Conservation (phyloP, 225 moss, liverwort and hornwort genomes). For the Polytrichum formosum region DNA sequence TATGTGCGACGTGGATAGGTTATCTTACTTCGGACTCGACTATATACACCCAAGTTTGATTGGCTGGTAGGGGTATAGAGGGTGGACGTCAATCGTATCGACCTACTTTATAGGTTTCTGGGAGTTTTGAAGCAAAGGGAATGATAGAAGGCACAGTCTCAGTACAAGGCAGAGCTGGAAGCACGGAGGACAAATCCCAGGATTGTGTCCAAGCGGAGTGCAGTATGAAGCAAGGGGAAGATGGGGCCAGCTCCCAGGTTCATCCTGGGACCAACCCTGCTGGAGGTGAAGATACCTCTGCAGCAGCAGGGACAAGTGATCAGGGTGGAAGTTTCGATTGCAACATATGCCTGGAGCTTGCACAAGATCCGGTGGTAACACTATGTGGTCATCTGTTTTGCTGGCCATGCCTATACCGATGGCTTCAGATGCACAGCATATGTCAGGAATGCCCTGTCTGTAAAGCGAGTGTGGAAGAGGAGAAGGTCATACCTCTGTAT, state of each 20-base stretch:
- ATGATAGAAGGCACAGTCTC: constrained; percentile 33
- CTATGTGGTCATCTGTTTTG: constrained; percentile 95
- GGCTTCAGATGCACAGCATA: constrained; percentile 96
- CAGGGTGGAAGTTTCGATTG: constrained; percentile 98
- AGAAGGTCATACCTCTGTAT: constrained; percentile 94
- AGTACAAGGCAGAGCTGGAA: constrained; percentile 18
- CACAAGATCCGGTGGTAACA: constrained; percentile 94
- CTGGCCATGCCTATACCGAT: constrained; percentile 97
- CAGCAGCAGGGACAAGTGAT: constrained; percentile 56
- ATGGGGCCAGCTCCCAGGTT: constrained; percentile 68
- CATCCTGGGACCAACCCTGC: constrained; percentile 48
- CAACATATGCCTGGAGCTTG: constrained; percentile 93
- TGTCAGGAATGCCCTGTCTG: constrained; percentile 97
- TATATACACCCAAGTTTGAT: too few relatives aligned
- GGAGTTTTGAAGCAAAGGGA: constrained; percentile 12
- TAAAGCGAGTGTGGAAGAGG: constrained; percentile 96
- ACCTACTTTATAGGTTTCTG: too few relatives aligned
- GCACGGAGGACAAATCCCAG: constrained; percentile 10
- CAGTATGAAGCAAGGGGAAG: constrained; percentile 83
- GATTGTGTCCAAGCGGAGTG: constrained; percentile 54
- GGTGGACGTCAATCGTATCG: too few relatives aligned
- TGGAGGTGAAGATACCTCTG: constrained; percentile 60
- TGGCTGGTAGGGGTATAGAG: too few relatives aligned
- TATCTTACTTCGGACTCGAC: too few relatives aligned
- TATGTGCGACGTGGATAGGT: too few relatives aligned